Evolutionary conservation across 495 filamentous ascomycete species (phyloP), one percentile per base, ranked within the genome.

Genomic region (Aspergillus indologenus): DNA sequence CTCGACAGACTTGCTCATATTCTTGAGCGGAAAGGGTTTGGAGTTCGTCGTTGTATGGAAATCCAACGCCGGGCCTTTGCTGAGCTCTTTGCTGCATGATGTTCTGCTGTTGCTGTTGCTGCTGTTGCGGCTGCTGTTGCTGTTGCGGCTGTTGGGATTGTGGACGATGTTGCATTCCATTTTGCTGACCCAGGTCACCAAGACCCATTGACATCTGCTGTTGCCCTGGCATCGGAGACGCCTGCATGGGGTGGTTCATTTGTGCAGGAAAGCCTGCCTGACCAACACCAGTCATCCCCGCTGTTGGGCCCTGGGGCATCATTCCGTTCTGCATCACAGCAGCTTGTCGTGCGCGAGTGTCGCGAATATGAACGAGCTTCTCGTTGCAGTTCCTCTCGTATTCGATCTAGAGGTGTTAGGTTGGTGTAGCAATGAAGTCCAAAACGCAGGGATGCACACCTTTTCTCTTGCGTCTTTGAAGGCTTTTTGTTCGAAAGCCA

Each of bases 211-310:
- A 60, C 69, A 77, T 73, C 23, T 70, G 72, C 47, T 75, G 75
- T 53, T 75, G 77, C 34, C 65, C 70, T 3, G 78, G 71, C 42
- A 83, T 72, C 3, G 78, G 78, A 8, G 82, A 83, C 0, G 79
- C 63, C 58, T 84, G 82, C 73, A 85, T 77, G 29, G 62, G 78
- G 9, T 72, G 76, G 54, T 79, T 81, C 63, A 85, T 71, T 46
- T 84, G 83, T 15, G 76, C 77, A 7, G 77, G 73, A 52, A 84
- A 83, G 23, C 63, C 71, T 14, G 68, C 66, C 54, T 77, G 79
- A 55, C 70, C 73, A 5, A 68, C 65, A n/a, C 71, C 70, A 29
- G 65, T 56, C 58, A 73, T 70, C 6, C 59, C 61, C 9, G 63
- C 56, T 22, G 57, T 59, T 14, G 68, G 50, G 1, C 56, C 67